These are phyloP conservation scores for Suillus variegatus DNA, from an alignment of 768 basidiomycete genomes.

Conservation along the genomic window DNA sequence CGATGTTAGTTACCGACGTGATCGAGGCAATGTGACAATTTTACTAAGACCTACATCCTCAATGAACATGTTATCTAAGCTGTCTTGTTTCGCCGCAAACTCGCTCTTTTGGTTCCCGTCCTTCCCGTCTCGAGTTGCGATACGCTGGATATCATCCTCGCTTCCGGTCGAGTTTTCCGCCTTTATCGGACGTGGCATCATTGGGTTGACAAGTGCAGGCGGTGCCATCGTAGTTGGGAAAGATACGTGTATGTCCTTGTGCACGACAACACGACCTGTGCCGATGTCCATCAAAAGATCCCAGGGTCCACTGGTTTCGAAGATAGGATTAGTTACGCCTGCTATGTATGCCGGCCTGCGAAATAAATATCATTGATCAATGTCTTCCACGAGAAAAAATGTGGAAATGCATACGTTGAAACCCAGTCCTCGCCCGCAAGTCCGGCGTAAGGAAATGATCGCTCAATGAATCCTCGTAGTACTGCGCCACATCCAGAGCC, in stretches of 20 bases:
- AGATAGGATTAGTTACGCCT: slow-evolving; percentile 96
- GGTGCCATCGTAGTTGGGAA: slow-evolving; percentile 48
- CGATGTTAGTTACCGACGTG: slow-evolving; percentile 2
- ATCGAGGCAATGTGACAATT: background rate
- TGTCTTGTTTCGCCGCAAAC: slow-evolving; percentile 56
- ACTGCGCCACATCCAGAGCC: slow-evolving; percentile 87
- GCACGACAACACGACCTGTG: slow-evolving; percentile 81
- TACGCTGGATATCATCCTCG: slow-evolving; percentile 72
- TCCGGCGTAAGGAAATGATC: slow-evolving; percentile 95
- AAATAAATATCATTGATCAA: background rate
- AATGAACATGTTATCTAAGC: slow-evolving; percentile 82
- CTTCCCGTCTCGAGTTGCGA: slow-evolving; percentile 46
- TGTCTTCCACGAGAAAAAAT: background rate
- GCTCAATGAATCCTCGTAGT: slow-evolving; percentile 83
- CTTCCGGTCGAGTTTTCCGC: slow-evolving; percentile 61
- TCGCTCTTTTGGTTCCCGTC: slow-evolving; percentile 58
- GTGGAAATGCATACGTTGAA: slow-evolving; percentile 60
- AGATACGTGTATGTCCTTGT: slow-evolving; percentile 74
- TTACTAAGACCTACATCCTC: slow-evolving; percentile 71
- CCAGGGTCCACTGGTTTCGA: slow-evolving; percentile 86
- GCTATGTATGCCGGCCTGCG: slow-evolving; percentile 89
- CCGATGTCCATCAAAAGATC: slow-evolving; percentile 93
- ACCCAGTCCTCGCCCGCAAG: slow-evolving; percentile 91
- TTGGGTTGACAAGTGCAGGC: slow-evolving; percentile 42
- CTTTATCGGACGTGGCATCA: slow-evolving; percentile 58